These are phyloP conservation scores for Teunomyces lycoperdinae DNA, from an alignment of 805 yeast genomes.

Conservation along the genomic window DNA sequence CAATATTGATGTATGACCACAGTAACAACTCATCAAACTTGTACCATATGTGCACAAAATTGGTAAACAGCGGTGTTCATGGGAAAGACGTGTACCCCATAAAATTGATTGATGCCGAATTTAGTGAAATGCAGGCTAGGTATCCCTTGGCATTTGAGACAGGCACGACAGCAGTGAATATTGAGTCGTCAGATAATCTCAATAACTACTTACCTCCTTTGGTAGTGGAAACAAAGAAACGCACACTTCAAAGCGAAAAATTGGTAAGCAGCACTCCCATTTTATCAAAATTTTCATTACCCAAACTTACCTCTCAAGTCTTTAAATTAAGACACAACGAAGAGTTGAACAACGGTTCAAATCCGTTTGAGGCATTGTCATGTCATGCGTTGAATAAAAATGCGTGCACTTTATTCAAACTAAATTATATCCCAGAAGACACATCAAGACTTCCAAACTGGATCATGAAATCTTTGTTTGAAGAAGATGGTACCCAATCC, in stretches of 20 bases:
- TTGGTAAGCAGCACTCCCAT: conserved; percentile 28
- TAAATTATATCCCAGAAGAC: conserved; percentile 33
- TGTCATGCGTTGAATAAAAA: conserved; percentile 10
- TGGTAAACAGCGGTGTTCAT: conserved; percentile 29
- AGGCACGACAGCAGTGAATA: conserved; percentile 12
- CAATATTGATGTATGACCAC: conserved; percentile 46
- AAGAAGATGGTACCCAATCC: not conserved
- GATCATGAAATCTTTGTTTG: conserved; percentile 14
- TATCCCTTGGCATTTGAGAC: conserved; percentile 18
- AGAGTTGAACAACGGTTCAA: conserved; percentile 30
- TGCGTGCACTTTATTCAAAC: conserved; percentile 13
- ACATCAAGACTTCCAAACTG: conserved; percentile 39
- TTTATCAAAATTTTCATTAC: conserved; percentile 54
- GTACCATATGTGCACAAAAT: conserved; percentile 48
- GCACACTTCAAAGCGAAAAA: conserved; percentile 9
- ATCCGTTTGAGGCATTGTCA: conserved; percentile 11
- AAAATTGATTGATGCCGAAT: conserved; percentile 43
- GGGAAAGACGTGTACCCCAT: conserved; percentile 28
- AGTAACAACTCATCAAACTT: conserved; percentile 36
- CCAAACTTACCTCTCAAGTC: conserved; percentile 26
- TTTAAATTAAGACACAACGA: conserved; percentile 52
- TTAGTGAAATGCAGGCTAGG: conserved; percentile 28
- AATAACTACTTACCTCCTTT: conserved; percentile 11
- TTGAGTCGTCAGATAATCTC: conserved; percentile 2
- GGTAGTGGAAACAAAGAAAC: not conserved